A percentile compares a stretch with the other conserved stretches of the same genome.
These are phyloP conservation scores for Acacia pycnantha DNA, from an alignment of 331 rosid genomes.

Conservation along the genomic window DNA sequence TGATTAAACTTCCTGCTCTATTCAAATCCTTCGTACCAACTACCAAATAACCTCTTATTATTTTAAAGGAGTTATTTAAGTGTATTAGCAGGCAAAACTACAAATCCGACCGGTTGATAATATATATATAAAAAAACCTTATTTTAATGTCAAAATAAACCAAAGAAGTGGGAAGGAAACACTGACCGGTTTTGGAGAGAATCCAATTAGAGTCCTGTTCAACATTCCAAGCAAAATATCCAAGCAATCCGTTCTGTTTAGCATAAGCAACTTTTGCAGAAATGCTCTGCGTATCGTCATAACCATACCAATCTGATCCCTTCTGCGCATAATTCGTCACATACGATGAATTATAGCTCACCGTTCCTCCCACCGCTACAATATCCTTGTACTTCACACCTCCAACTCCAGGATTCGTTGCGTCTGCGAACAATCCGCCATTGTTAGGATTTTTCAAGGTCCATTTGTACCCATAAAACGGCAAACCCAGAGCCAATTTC, in stretches of 20 bases:
- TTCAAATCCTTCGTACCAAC: too few relatives aligned
- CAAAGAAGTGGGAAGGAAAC: neutral
- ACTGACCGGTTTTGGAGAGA: conserved; percentile 42
- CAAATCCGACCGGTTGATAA: too few relatives aligned
- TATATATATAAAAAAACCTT: too few relatives aligned
- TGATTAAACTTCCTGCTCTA: too few relatives aligned
- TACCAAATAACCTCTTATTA: too few relatives aligned
- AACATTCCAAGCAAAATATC: conserved; percentile 52
- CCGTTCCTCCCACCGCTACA: neutral
- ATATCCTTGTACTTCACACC: conserved; percentile 7
- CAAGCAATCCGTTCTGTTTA: conserved; percentile 28
- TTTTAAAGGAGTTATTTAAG: too few relatives aligned
- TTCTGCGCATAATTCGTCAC: conserved; percentile 44
- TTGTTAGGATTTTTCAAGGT: neutral
- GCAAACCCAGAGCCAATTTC: conserved; percentile 25
- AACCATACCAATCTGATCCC: conserved; percentile 53
- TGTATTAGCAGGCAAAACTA: too few relatives aligned
- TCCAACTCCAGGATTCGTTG: neutral
- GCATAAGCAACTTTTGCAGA: conserved; percentile 44
- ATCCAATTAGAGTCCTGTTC: conserved; percentile 29
- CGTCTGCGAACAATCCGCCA: conserved; percentile 29
- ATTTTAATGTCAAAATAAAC: too few relatives aligned
- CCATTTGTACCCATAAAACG: conserved; percentile 38
- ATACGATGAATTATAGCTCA: conserved; percentile 23
- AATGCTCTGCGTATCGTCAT: conserved; percentile 47